Conservation (phyloP, 2,329 filamentous ascomycete species). For the Scolecobasidium constrictum region DNA sequence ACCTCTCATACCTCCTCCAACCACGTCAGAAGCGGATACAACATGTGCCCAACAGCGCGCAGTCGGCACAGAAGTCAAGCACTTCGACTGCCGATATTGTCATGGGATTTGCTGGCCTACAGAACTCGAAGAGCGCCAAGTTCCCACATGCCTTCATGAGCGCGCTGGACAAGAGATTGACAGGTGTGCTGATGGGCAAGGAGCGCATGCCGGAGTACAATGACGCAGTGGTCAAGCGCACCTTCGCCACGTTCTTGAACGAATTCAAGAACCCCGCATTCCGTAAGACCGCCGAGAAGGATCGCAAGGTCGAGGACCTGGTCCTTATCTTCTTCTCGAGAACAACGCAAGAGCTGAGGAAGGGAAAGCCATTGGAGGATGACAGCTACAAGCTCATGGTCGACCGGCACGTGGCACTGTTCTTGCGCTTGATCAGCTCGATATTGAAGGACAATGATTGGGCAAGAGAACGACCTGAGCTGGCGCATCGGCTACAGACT, state of each 20-base stretch:
- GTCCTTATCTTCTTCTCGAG: conserved; percentile 94
- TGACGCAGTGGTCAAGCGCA: conserved; percentile 82
- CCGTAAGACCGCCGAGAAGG: conserved; percentile 85
- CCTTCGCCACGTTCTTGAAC: conserved; percentile 89
- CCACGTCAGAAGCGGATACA: conserved; percentile 83
- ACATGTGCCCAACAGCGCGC: conserved; percentile 54
- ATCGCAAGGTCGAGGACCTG: conserved; percentile 82
- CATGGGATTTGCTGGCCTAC: conserved; percentile 66
- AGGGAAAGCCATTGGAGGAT: conserved; percentile 64
- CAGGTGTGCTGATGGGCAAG: conserved; percentile 67
- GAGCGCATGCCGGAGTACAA: conserved; percentile 82
- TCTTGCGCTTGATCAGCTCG: conserved; percentile 73
- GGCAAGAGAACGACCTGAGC: conserved; percentile 73
- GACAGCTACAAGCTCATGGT: conserved; percentile 86
- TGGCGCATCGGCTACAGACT: conserved; percentile 65
- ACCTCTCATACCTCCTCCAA: conserved; percentile 85
- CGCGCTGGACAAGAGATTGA: conserved; percentile 66
- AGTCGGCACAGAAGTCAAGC: conserved; percentile 55
- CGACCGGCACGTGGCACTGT: conserved; percentile 88
- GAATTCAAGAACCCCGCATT: conserved; percentile 83
- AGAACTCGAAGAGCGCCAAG: conserved; percentile 57
- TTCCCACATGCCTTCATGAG: conserved; percentile 63
- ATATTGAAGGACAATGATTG: conserved; percentile 77
- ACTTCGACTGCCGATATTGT: conserved; percentile 71
- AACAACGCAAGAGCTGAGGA: conserved; percentile 81